Evolutionary conservation across 139 green algal genomes (phyloP), one percentile per base, ranked within the genome.

Genomic region (Volvox africanus): DNA sequence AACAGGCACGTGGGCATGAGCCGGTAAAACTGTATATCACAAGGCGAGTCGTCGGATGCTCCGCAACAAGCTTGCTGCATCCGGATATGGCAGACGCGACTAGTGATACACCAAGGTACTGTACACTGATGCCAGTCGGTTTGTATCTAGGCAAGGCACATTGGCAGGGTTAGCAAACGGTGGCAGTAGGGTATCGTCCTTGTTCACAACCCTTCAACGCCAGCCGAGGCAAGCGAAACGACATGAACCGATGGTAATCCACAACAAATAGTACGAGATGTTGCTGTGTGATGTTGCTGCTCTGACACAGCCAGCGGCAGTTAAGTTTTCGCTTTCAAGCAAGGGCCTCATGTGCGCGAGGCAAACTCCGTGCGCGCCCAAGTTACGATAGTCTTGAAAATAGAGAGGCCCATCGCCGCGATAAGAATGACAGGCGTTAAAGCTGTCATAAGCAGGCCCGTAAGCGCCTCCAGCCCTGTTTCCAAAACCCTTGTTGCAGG

Each of bases 401-500:
- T 61, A 32, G 61, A 77, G 5, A 87, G 81, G 6, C 81, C 81
- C 36, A 87, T 67, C 2, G 30, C 61, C n/a, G 61, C 81, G 1
- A 87, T n/a, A 6, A 87, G 81, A 1, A 87, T 35, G 14, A 87
- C 18, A 9, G 81, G 81, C 13, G 81, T 87, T 5, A 87, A 19
- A 1, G 30, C 81, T 2, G 50, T 68, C 81, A 68, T 77, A 61
- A 87, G 61, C 17, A 61, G 11, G 17, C 61, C 81, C n/a, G 30
- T 65, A 5, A 87, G 61, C 1, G 81, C 61, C 30, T 87, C 81
- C 2, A 87, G 81, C 0, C 18, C 16, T 21, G 18, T 21, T 30
- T 76, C n/a, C n/a, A 87, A 50, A 86, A 73, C 80, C 80, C 80
- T 86, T 73, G 80, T 86, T 86, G 80, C 80, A 17, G 80, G 26